Conservation (phyloP, 768 basidiomycete genomes). For the Naganishia vishniacii region DNA sequence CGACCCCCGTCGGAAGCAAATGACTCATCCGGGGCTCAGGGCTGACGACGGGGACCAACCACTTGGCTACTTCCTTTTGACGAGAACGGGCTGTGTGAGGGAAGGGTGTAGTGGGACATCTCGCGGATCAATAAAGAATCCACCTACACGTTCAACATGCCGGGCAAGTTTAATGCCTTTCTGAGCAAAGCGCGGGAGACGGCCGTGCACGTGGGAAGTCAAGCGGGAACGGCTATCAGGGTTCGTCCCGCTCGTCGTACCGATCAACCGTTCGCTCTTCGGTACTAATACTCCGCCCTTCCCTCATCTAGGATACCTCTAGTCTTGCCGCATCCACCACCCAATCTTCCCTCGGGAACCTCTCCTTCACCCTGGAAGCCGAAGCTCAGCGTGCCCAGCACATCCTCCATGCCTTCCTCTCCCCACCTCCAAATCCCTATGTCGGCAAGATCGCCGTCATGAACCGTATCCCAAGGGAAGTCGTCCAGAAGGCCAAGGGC, state of each 20-base stretch:
- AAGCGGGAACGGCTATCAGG: constrained; percentile 33
- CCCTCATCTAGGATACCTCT: background rate
- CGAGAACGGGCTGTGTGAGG: no score
- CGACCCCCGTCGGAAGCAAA: background rate
- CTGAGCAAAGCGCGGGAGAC: constrained; percentile 35
- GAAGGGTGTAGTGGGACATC: no score
- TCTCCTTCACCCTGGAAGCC: constrained; percentile 70
- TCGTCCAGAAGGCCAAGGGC: constrained; percentile 81
- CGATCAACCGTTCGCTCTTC: background rate
- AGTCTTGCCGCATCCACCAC: constrained; percentile 11
- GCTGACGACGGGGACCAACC: background rate
- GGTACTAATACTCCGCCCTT: constrained; percentile 28
- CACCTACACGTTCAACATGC: background rate
- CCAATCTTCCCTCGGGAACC: background rate
- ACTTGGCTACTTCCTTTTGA: no score
- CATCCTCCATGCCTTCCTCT: constrained; percentile 77
- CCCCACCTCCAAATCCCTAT: constrained; percentile 17
- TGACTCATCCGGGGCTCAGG: background rate
- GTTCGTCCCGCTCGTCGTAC: background rate
- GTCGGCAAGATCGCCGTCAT: constrained; percentile 80
- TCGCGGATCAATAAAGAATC: background rate
- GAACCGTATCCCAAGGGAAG: constrained; percentile 82
- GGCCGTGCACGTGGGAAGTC: constrained; percentile 27
- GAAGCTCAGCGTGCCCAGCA: constrained; percentile 91
- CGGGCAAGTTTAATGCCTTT: constrained; percentile 30